Base-by-base conservation (phyloP, 2,329 filamentous ascomycete genomes). In the Rosellinia necatrix region DNA sequence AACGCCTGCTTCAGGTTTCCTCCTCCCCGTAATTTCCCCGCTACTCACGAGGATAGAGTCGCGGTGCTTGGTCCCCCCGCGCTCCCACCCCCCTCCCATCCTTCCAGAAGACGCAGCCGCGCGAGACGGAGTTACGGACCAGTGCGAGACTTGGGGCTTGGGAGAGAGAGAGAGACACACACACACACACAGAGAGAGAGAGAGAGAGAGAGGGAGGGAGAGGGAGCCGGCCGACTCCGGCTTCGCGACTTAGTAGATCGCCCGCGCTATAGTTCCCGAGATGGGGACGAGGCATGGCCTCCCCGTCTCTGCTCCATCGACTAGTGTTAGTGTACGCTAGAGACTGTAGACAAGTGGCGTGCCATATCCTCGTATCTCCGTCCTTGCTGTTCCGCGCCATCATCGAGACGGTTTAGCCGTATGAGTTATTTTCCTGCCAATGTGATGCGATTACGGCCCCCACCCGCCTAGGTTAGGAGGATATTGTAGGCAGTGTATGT, bases 151-250 rank as follows among this genome's bases (percentile, higher is more conserved):
- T 37, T 27, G 34, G 21, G 17, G 27, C 8, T 37, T 7, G 22
- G 21, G 10, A 25, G 22, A 29, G n/a, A n/a, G n/a, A n/a, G n/a
- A n/a, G n/a, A n/a, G n/a, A n/a, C n/a, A n/a, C n/a, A n/a, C n/a
- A n/a, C n/a, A n/a, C n/a, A n/a, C n/a, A n/a, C n/a, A n/a, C n/a
- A n/a, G n/a, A n/a, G n/a, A n/a, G n/a, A n/a, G n/a, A n/a, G n/a
- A n/a, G n/a, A n/a, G n/a, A n/a, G n/a, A n/a, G n/a, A n/a, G n/a
- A n/a, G n/a, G n/a, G n/a, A n/a, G n/a, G n/a, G n/a, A n/a, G n/a
- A n/a, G n/a, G n/a, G n/a, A 29, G 37, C 35, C 56, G 56, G 56
- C 47, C 37, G 27, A 37, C 29, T 58, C 56, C 51, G 56, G 41
- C 46, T 40, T 43, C 41, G 29, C 22, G 19, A 41, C 43, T 21